Base-by-base conservation (phyloP, 768 basidiomycete species). In the Pisolithus marmoratus region DNA sequence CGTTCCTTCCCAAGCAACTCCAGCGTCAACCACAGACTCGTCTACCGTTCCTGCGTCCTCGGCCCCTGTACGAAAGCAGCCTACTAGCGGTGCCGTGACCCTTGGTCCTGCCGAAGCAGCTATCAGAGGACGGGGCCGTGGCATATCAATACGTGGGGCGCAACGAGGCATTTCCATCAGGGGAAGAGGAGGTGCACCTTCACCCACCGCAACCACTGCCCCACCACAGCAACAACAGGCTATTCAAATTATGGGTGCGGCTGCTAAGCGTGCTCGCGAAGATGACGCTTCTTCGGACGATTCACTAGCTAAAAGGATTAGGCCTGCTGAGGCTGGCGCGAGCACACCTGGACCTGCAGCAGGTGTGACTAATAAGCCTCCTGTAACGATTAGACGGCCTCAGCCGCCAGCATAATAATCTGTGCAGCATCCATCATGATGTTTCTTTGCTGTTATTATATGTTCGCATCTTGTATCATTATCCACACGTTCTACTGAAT, bases 261-360 rank as follows among this genome's bases (percentile, higher is more conserved):
- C 83, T 15, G 69, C 59, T 29, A 88, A 88, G 57, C 78, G 85
- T 24, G 74, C 79, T 31, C 75, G 85, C 38, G 85, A 88, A 55
- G 81, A 82, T 27, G 72, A 70, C 11, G 63, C 68, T 23, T 60
- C 20, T 20, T 63, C n/a, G 0, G 82, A 83, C 19, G 81, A 83
- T 58, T 78, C 83, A 9, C 70, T 87, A 29, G 82, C 79, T 0
- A 87, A 88, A 61, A 79, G 86, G 41, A 54, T 85, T 48, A 87
- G 84, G 61, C 80, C 81, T 45, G 78, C 80, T 3, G 50, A 65
- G 23, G 26, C n/a, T 7, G 15, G 20, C 20, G 20, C 44, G 15
- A 45, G 27, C 8, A 51, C 36, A 1, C 47, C n/a, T 7, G 36
- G 38, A 20, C 23, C 36, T 17, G 38, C 54, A 23, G 48, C n/a